Evolutionary conservation across 345 rosid genomes (phyloP).

Genomic region (Eutrema yunnanense): DNA sequence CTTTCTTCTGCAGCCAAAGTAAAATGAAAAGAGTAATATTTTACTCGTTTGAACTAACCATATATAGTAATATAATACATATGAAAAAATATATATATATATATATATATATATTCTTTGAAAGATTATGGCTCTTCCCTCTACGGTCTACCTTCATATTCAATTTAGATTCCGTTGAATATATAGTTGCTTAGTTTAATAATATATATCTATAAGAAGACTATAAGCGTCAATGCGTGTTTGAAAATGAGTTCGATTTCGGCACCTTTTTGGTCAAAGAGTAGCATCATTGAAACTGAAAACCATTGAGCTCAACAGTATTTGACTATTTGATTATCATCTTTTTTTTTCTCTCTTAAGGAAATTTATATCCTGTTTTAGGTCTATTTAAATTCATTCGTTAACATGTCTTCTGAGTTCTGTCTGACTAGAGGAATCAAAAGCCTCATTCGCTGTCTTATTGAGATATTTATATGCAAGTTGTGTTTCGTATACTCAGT

Average conservation of each 20-base stretch:
- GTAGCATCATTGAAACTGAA: conserved; percentile 1
- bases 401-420: not conserved
- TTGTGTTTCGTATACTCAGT: not conserved
- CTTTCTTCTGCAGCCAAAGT: not conserved
- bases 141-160: too few relatives aligned
- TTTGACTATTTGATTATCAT: not conserved
- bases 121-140: too few relatives aligned
- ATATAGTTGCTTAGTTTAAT: too few relatives aligned
- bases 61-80: too few relatives aligned
- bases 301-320: not conserved
- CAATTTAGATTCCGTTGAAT: not conserved
- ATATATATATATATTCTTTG: too few relatives aligned
- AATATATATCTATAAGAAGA: too few relatives aligned
- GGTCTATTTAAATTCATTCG: not conserved
- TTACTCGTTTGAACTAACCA: too few relatives aligned
- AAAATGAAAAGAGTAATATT: not conserved
- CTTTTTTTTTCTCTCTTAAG: too few relatives aligned
- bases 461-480: not conserved
- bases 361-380: too few relatives aligned
- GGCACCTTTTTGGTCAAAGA: not conserved
- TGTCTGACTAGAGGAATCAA: not conserved
- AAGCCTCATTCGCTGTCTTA: not conserved
- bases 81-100: too few relatives aligned
- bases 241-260: too few relatives aligned
- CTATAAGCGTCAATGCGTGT: too few relatives aligned